Base-by-base conservation (phyloP, 345 rosid genomes). In the Camelina neglecta region DNA sequence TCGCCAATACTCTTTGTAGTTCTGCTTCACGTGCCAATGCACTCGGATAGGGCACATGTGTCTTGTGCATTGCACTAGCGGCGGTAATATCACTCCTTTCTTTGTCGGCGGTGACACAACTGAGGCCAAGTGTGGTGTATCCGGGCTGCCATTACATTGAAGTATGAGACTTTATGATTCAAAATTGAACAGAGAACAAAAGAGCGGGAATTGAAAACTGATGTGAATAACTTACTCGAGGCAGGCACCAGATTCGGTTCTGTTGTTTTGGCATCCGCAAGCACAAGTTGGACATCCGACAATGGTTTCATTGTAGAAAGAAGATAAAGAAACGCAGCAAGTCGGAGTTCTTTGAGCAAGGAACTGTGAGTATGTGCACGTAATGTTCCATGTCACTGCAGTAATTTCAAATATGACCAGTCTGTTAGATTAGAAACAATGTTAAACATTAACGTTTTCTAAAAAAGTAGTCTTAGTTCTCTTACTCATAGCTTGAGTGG, bases 311-410 rank as follows among this genome's bases (percentile, higher is more conserved):
- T 89, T 92, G 65, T 92, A 90, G 73, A 94, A 94, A 21, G 96
- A 90, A 60, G 97, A 94, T 33, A 94, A 87, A 1, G 98, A 92
- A 35, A 92, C 96, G 44, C 98, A 94, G 67, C 98, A 94, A 61
- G 93, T 85, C 5, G 97, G 98, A 9, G 90, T 82, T 80, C 90
- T 90, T 35, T 85, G 97, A 69, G 95, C 92, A 44, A 90, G 84
- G 72, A 90, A 87, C 70, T 94, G 98, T 2, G 98, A 94, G 77
- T 92, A 92, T 59, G 93, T 88, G 87, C 98, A 93, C 7, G 97
- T 90, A 70, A 87, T 83, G 73, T 93, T 91, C 98, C 98, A 91
- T n/a, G 98, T 94, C 98, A 94, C 97, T 94, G 92, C 83, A 16
- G 71, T 18, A 48, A 57, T 18, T 29, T 6, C 12, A 54, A 16